Base-by-base conservation (phyloP, 2,329 filamentous ascomycete genomes). In the Neocatenulostroma microsporum region DNA sequence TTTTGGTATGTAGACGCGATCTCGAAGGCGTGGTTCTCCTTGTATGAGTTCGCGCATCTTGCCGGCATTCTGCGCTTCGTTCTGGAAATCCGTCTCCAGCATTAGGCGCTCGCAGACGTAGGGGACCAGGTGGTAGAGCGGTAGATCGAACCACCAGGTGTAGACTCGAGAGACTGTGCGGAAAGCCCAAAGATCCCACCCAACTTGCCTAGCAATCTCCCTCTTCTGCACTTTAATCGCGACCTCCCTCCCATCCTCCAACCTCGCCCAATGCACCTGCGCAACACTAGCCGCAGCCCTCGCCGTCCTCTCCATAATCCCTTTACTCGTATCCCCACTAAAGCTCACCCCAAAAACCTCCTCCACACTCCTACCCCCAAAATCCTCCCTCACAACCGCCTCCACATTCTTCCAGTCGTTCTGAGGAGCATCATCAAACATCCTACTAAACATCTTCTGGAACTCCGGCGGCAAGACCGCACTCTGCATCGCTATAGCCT, bases 381-480 rank as follows among this genome's bases (percentile, higher is more conserved):
- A 96, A 52, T 96, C 91, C 58, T 93, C 79, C 15, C 76, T 69
- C 26, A 98, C 83, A 10, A 96, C 88, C 55, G 72, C 75, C 64
- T 94, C 82, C 2, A 94, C 80, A 34, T 89, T 84, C 47, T 70
- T 73, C 88, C 88, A 96, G 27, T 74, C 72, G 57, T 94, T 91
- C 69, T 95, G 88, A 24, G 89, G 88, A 45, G 91, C 91, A 66
- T 96, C 89, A 58, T 96, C 91, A 58, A 96, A 98, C 86, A 98
- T 95, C 54, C 82, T 76, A 15, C 82, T 72, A 57, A 98, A 98
- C 87, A 95, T 96, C 54, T 81, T 80, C 67, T 94, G 87, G 52
- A 96, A 96, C 62, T 94, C 87, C 0, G 88, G 84, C 18, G 91
- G 91, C 44, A 98, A 66, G 18, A 96, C 80, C 0, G 89, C 89